Evolutionary conservation across 2,329 filamentous ascomycete species (phyloP), one percentile per base, ranked within the genome.

Genomic region (Xylaria sp.): DNA sequence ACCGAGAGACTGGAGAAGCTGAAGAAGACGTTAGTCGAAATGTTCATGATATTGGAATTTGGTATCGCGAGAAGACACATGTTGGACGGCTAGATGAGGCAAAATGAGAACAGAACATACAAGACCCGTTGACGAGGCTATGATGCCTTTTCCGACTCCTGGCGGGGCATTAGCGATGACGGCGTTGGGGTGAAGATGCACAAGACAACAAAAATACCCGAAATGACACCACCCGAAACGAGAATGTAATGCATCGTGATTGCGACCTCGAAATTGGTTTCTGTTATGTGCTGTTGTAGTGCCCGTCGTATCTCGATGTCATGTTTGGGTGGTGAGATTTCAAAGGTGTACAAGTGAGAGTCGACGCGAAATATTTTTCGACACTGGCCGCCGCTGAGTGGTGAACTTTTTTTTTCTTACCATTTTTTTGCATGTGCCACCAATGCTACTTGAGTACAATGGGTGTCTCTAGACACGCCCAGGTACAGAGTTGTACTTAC

Each of bases 171-270:
- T 65, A 70, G 63, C 71, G 61, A 61, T 50, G 57, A 67, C 56
- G 59, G 63, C 57, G 60, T 37, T 2, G 57, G 44, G 18, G 46
- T 18, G 59, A 63, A 61, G 52, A 23, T 18, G 56, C 44, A 70
- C 46, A 48, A 63, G 69, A 65, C 37, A 60, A 46, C 59, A 50
- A 69, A 37, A 66, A 61, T 72, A 66, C 70, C 67, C 69, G 68
- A 67, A 65, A 75, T 80, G 84, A 83, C 81, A 92, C 91, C 92
- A 86, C 92, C 92, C 75, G 91, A 92, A 74, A 94, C 91, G 74
- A 94, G 85, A 81, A 94, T 90, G 86, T 93, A 93, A 84, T 93
- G 93, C 91, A 94, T 94, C 78, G 83, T 89, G 76, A 59, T 48
- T 48, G 58, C 48, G 41, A 60, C 23, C 51, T n/a, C 28, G 63